Evolutionary conservation across 2,329 filamentous ascomycete species (phyloP).

Genomic region (Colletotrichum costaricense): DNA sequence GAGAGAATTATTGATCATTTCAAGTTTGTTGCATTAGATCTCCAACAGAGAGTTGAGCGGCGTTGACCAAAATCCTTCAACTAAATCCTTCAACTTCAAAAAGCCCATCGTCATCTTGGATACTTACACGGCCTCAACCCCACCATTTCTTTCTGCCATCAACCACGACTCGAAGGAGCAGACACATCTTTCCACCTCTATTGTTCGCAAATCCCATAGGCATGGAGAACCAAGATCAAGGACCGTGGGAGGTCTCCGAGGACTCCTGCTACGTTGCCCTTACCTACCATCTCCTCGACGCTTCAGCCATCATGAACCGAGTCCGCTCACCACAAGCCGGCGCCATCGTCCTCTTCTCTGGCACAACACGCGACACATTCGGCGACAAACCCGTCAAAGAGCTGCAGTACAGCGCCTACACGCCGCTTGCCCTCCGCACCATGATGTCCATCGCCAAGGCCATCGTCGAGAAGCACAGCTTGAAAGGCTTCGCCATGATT

Average conservation of each 20-base stretch:
- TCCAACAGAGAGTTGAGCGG: not conserved
- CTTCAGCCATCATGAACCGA: constrained; percentile 67
- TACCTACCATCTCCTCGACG: constrained; percentile 71
- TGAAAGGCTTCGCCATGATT: constrained; percentile 81
- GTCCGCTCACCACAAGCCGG: constrained; percentile 81
- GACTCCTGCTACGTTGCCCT: constrained; percentile 74
- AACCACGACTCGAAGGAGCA: not conserved
- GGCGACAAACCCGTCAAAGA: constrained; percentile 76
- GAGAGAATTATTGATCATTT: not conserved
- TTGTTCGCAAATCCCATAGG: not conserved
- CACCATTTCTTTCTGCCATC: not conserved
- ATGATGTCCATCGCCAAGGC: constrained; percentile 73
- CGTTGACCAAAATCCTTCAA: not conserved
- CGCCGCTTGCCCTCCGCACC: constrained; percentile 74
- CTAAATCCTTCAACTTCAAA: not conserved
- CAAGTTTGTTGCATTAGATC: not conserved
- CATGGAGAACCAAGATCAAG: constrained; percentile 25
- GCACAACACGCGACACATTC: constrained; percentile 83
- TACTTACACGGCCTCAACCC: not conserved
- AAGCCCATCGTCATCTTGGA: not conserved
- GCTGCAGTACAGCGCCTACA: constrained; percentile 81
- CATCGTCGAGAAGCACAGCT: constrained; percentile 68
- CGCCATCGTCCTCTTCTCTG: constrained; percentile 81
- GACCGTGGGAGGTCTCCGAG: constrained; percentile 55
- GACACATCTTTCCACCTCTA: not conserved